These are phyloP conservation scores for Zoysia japonica DNA, from an alignment of 176 grass and related monocot species.

Conservation along the genomic window DNA sequence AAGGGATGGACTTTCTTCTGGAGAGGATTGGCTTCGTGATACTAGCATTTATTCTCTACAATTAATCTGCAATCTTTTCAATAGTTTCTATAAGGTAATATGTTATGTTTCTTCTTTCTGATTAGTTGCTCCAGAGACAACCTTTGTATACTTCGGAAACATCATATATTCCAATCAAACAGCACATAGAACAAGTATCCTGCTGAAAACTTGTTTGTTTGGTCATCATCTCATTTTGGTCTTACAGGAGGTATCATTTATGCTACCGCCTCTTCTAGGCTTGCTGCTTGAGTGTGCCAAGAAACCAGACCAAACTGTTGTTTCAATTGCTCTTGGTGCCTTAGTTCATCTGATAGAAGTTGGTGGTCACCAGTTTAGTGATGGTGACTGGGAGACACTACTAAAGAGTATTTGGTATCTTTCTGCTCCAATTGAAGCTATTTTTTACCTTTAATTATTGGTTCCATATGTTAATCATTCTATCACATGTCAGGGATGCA, in stretches of 20 bases:
- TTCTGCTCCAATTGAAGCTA: not conserved
- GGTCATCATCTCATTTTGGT: slow-evolving; percentile 30
- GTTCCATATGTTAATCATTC: slow-evolving; percentile 33
- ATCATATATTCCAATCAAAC: slow-evolving; percentile 25
- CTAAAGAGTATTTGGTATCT: slow-evolving; percentile 96
- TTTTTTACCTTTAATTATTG: slow-evolving; percentile 32
- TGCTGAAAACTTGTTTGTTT: slow-evolving; percentile 40
- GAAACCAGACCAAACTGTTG: slow-evolving; percentile 98
- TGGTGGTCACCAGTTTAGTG: slow-evolving; percentile 90
- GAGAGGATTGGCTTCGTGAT: slow-evolving; percentile 94
- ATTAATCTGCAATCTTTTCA: slow-evolving; percentile 97
- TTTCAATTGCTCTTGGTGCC: slow-evolving; percentile 94
- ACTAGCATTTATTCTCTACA: slow-evolving; percentile 98
- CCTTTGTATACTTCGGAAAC: not conserved
- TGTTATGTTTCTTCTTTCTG: slow-evolving; percentile 17
- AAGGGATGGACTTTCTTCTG: slow-evolving; percentile 80
- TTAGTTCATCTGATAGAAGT: slow-evolving; percentile 98
- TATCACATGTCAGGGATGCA: slow-evolving; percentile 79
- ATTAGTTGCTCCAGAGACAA: slow-evolving; percentile 23
- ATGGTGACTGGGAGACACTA: slow-evolving; percentile 95
- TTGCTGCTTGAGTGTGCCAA: slow-evolving; percentile 99
- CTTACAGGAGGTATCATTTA: slow-evolving; percentile 93
- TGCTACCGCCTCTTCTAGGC: slow-evolving; percentile 93
- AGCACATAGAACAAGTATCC: slow-evolving; percentile 20
- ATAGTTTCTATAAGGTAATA: slow-evolving; percentile 95